A percentile compares a stretch with the other conserved stretches of the same genome.
Evolutionary conservation across 225 moss, liverwort and hornwort genomes (phyloP).

Genomic region (Polytrichum commune): DNA sequence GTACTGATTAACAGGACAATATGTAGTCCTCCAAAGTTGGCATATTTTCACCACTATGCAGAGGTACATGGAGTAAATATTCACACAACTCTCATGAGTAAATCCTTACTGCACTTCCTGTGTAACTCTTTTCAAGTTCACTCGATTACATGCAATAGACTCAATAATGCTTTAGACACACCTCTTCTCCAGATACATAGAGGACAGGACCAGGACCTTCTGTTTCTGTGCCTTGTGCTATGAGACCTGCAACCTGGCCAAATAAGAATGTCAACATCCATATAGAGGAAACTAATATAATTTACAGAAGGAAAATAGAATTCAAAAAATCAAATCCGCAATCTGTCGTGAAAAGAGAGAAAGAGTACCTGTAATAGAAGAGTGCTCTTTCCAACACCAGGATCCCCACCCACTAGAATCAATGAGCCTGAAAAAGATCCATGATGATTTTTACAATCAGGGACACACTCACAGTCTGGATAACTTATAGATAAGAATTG

Average conservation of each 20-base stretch:
- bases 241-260: conserved; percentile 80
- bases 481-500: too few relatives aligned
- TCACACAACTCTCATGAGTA: too few relatives aligned
- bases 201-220: conserved; percentile 82
- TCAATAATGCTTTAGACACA: conserved; percentile 17
- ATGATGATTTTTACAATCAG: neutral
- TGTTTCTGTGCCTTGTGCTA: conserved; percentile 65
- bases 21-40: too few relatives aligned
- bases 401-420: conserved; percentile 95
- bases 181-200: conserved; percentile 99
- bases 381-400: conserved; percentile 97
- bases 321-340: neutral
- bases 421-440: conserved; percentile 68
- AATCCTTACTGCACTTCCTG: too few relatives aligned
- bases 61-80: too few relatives aligned
- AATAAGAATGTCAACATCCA: too few relatives aligned
- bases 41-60: too few relatives aligned
- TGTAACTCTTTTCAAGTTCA: too few relatives aligned
- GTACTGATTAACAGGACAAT: too few relatives aligned
- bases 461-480: too few relatives aligned
- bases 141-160: neutral
- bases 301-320: neutral
- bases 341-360: neutral
- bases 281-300: neutral
- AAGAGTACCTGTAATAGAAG: conserved; percentile 79